Evolutionary conservation across 768 basidiomycete species (phyloP).

Genomic region (Lactifluus volemus): DNA sequence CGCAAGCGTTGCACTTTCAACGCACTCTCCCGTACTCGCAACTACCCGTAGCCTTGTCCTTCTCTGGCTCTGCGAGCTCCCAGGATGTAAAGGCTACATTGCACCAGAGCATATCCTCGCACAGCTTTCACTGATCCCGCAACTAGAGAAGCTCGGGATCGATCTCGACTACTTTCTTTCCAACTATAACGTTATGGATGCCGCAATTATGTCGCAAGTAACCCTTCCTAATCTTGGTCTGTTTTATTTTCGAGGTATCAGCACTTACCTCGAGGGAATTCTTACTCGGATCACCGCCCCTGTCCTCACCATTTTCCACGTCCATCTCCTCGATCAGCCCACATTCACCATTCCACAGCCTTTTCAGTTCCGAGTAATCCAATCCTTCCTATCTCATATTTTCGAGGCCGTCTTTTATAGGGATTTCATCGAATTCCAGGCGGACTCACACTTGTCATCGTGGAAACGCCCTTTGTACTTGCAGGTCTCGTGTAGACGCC

Average conservation of each 20-base stretch:
- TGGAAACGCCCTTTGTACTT: neutral
- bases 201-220: neutral
- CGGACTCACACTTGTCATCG: too few relatives aligned
- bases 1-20: neutral
- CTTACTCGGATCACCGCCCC: neutral
- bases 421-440: neutral
- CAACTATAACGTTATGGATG: neutral
- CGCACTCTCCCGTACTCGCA: neutral
- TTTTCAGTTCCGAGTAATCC: neutral
- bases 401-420: neutral
- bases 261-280: neutral
- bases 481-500: too few relatives aligned
- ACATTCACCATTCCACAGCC: neutral
- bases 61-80: neutral
- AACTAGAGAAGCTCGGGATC: neutral
- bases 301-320: neutral
- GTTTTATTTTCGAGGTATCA: neutral
- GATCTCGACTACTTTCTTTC: neutral
- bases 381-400: neutral
- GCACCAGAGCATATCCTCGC: neutral
- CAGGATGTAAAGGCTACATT: neutral
- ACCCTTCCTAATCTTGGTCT: neutral
- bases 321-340: neutral
- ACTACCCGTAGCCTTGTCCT: neutral
- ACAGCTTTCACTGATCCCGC: neutral